Evolutionary conservation across 192 early-diverging fungal species (phyloP).

Genomic region (Kappamyces sp.): DNA sequence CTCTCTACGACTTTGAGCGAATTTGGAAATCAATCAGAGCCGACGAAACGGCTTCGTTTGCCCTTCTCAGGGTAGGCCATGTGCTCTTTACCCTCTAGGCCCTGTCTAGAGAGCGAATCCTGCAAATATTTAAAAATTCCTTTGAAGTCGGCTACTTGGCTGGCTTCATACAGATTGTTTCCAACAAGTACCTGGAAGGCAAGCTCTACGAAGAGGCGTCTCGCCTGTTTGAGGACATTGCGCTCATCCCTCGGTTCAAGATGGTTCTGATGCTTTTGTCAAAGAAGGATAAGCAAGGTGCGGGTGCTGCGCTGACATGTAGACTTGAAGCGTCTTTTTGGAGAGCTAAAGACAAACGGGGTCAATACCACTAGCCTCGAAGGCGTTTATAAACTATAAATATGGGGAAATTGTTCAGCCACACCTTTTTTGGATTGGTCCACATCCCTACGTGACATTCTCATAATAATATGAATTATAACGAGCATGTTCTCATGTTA

Average conservation of each 20-base stretch:
- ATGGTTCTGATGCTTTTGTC: constrained; percentile 35
- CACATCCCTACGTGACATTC: too few relatives aligned
- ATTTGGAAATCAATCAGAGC: constrained; percentile 61
- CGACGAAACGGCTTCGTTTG: constrained; percentile 43
- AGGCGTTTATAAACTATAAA: too few relatives aligned
- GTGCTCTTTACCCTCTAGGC: constrained; percentile 13
- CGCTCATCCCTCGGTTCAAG: constrained; percentile 26
- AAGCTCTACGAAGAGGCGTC: constrained; percentile 8
- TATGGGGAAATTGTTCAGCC: too few relatives aligned
- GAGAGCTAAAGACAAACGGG: too few relatives aligned
- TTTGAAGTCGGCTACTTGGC: constrained; percentile 35
- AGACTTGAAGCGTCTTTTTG: too few relatives aligned
- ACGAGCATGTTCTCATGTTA: too few relatives aligned
- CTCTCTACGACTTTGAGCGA: constrained; percentile 64
- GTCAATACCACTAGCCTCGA: too few relatives aligned
- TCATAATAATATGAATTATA: too few relatives aligned
- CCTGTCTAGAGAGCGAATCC: constrained; percentile 21
- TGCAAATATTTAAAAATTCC: constrained; percentile 40
- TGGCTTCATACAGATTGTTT: constrained; percentile 25
- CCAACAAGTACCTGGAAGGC: constrained; percentile 13
- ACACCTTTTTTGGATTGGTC: too few relatives aligned
- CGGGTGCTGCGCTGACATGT: too few relatives aligned
- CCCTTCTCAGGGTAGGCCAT: constrained; percentile 54
- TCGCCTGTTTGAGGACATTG: constrained; percentile 15
- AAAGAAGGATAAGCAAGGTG: constrained; percentile 21